A percentile compares a stretch with the other conserved stretches of the same genome.
Evolutionary conservation across 2,329 filamentous ascomycete species (phyloP).

Genomic region (Fusarium sp.): DNA sequence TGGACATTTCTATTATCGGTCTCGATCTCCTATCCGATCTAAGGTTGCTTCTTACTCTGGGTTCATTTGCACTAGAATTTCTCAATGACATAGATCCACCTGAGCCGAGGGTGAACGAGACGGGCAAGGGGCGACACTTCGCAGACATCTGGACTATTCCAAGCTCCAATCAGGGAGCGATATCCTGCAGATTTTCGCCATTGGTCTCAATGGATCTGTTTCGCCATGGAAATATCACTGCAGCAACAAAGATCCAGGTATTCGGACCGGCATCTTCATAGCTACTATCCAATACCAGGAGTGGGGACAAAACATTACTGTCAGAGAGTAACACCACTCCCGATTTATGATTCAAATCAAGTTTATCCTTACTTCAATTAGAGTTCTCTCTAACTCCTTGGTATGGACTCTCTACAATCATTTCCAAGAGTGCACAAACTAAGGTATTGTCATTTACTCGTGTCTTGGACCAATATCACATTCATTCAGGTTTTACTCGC

Average conservation of each 20-base stretch:
- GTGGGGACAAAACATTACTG: not conserved
- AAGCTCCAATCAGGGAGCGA: not conserved
- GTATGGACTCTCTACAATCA: not conserved
- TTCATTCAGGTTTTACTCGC: not conserved
- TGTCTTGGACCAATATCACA: not conserved
- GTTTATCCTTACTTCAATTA: not conserved
- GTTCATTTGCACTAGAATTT: not conserved
- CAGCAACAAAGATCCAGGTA: not conserved
- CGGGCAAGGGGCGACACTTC: not conserved
- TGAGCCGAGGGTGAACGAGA: not conserved
- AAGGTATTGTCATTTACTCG: not conserved
- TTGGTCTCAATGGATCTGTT: not conserved
- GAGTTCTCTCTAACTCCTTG: not conserved
- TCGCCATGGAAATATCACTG: not conserved
- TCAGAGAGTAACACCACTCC: not conserved
- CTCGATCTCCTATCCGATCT: not conserved
- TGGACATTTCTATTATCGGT: not conserved
- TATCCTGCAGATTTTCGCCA: not conserved
- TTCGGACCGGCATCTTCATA: not conserved
- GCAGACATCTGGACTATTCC: not conserved
- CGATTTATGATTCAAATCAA: not conserved
- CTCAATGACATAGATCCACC: not conserved
- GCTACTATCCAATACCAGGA: not conserved
- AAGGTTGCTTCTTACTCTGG: fast-evolving
- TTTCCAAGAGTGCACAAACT: not conserved